Evolutionary conservation across 768 basidiomycete genomes (phyloP), one percentile per base, ranked within the genome.

Genomic region (Suillus lakei): DNA sequence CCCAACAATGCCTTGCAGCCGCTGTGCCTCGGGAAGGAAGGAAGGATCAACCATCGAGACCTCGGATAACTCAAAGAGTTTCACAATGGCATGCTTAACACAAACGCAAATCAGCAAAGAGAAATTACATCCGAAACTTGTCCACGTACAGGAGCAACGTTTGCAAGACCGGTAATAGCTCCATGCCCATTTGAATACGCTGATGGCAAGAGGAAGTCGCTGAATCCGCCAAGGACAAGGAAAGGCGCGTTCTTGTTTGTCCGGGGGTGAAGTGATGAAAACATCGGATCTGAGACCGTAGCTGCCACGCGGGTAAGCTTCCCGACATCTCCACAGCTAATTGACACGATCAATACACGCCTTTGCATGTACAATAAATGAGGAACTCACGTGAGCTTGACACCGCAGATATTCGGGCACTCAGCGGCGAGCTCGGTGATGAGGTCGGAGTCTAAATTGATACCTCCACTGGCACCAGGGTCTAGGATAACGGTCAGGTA

Each of bases 401-500:
- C 89, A 26, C 95, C 96, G 69, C 83, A 87, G 44, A 92, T 81
- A 76, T 96, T 96, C 61, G 91, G 84, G 69, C 87, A 91, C 68
- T 89, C 87, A 34, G 74, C 75, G 16, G 94, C 95, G 54, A 98
- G 84, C 69, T 94, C 91, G 7, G 85, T 84, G 72, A 98, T 91
- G 41, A 94, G 76, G 76, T 96, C 93, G 16, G 95, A 96, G 77
- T 95, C 93, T 69, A 98, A 78, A 78, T 98, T 94, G 69, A 98
- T 92, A 13, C 96, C 95, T 4, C 91, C 93, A 64, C 90, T 86
- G 4, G 93, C 95, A 34, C 88, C 92, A 69, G 95, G 96, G 80
- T 89, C 94, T 95, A 69, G 32, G n/a, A 51, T 28, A 46, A 28
- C 28, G 26, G 55, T 6, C 32, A 62, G 36, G 23, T 46, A 59